Conservation (phyloP, 495 filamentous ascomycete genomes). For the Neurospora sp. region DNA sequence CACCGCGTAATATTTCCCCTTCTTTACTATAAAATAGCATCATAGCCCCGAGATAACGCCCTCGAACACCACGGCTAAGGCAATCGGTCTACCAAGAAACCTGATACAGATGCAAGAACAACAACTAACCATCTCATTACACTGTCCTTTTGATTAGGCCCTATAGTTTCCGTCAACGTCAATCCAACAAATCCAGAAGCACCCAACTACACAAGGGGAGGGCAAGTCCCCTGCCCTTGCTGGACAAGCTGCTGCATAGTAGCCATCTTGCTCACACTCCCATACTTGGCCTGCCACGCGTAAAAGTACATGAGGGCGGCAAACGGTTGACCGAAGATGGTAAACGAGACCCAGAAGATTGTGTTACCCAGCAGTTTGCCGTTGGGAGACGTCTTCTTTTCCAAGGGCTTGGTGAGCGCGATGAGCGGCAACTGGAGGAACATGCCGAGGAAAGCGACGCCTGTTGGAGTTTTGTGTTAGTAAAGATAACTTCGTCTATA, state of each 20-base stretch:
- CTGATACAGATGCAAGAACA: background rate
- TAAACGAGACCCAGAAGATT: constrained; percentile 95
- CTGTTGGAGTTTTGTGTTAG: constrained; percentile 25
- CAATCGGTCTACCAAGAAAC: background rate
- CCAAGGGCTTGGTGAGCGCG: constrained; percentile 61
- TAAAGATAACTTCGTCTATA: constrained; percentile 2
- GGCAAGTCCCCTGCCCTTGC: background rate
- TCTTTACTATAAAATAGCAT: background rate
- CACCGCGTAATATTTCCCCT: background rate
- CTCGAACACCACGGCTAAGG: background rate
- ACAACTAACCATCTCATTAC: background rate
- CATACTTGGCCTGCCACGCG: constrained; percentile 97
- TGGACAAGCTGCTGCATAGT: background rate
- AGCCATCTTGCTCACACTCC: constrained; percentile 42
- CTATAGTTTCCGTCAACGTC: background rate
- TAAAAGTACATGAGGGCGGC: constrained; percentile 90
- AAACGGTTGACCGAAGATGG: constrained; percentile 84
- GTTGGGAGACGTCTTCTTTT: constrained; percentile 62
- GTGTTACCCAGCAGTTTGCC: constrained; percentile 75
- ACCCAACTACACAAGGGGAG: background rate
- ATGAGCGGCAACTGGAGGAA: constrained; percentile 85
- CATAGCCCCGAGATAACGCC: background rate
- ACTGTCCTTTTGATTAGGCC: background rate
- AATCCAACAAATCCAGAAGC: background rate
- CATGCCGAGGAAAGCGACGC: constrained; percentile 91